These are phyloP conservation scores for Elsinoe perseae DNA, from an alignment of 2,329 filamentous ascomycete genomes.

Conservation along the genomic window DNA sequence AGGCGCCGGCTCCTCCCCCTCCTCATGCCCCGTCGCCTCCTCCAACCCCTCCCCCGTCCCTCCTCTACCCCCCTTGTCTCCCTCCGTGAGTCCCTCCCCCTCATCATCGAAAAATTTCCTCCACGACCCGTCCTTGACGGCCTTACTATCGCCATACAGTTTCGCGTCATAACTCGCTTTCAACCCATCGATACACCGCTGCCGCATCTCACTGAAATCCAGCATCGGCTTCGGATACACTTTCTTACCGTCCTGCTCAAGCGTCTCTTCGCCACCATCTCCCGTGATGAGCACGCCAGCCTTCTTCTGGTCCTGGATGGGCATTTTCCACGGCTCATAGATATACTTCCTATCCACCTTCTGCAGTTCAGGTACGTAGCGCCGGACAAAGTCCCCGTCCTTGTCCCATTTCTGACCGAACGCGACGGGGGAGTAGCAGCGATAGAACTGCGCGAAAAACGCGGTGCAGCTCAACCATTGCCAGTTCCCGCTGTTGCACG, in stretches of 20 bases:
- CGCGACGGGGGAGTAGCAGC: slow-evolving; percentile 61
- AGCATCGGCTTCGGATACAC: slow-evolving; percentile 70
- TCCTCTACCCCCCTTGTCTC: slow-evolving; percentile 33
- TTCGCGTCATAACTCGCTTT: slow-evolving; percentile 62
- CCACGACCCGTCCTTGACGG: slow-evolving; percentile 55
- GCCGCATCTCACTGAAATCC: slow-evolving; percentile 58
- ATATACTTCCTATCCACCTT: slow-evolving; percentile 60
- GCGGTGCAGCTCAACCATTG: slow-evolving; percentile 70
- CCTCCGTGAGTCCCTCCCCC: slow-evolving; percentile 40
- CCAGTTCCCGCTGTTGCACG: slow-evolving; percentile 70
- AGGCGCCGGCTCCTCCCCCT: neutral
- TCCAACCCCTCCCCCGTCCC: slow-evolving; percentile 28
- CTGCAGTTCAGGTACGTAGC: slow-evolving; percentile 60
- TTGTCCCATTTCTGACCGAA: slow-evolving; percentile 73
- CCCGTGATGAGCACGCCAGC: slow-evolving; percentile 57
- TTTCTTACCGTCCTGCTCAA: slow-evolving; percentile 37
- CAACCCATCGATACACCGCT: slow-evolving; percentile 58
- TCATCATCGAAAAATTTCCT: slow-evolving; percentile 41
- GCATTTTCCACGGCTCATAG: slow-evolving; percentile 72
- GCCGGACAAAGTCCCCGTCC: slow-evolving; percentile 55
- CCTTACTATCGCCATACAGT: slow-evolving; percentile 55
- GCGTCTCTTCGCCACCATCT: slow-evolving; percentile 34
- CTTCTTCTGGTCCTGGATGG: slow-evolving; percentile 58
- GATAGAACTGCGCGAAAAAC: slow-evolving; percentile 65
- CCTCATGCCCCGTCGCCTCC: slow-evolving; percentile 18